phyloP scores from a whole-genome alignment of 306 rosid genomes.

The Cyclanthera cordifolia region DNA sequence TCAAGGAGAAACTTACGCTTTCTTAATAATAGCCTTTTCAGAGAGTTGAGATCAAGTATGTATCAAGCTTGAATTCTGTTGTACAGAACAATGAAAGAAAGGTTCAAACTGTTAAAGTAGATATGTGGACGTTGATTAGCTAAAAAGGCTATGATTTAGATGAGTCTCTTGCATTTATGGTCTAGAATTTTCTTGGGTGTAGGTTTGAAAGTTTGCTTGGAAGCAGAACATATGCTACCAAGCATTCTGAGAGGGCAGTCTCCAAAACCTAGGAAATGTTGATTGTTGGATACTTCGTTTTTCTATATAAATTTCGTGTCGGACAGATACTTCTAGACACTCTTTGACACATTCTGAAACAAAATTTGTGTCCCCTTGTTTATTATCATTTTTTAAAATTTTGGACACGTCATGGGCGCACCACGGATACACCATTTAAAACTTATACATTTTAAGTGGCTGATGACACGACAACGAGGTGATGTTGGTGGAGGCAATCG shows the following conservation, averaged over 20 bases:
- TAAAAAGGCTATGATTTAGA: conserved; percentile 1
- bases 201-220: conserved; percentile 1
- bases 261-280: too few relatives aligned
- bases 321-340: too few relatives aligned
- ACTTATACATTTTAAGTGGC: too few relatives aligned
- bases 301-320: too few relatives aligned
- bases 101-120: neutral
- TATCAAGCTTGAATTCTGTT: neutral
- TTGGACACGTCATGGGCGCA: too few relatives aligned
- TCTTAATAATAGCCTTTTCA: neutral
- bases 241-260: neutral
- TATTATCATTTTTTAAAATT: too few relatives aligned
- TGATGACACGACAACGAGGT: too few relatives aligned
- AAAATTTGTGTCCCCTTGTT: too few relatives aligned
- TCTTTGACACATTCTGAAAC: too few relatives aligned
- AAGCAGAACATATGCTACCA: neutral
- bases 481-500: too few relatives aligned
- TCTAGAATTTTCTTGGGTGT: neutral
- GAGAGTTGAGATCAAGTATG: neutral
- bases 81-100: neutral
- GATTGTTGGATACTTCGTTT: too few relatives aligned
- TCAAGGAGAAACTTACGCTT: neutral
- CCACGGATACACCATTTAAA: too few relatives aligned
- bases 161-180: neutral
- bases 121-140: conserved; percentile 1